Conservation (phyloP, 2,329 filamentous ascomycete species). For the Fusarium pseudonygamai region DNA sequence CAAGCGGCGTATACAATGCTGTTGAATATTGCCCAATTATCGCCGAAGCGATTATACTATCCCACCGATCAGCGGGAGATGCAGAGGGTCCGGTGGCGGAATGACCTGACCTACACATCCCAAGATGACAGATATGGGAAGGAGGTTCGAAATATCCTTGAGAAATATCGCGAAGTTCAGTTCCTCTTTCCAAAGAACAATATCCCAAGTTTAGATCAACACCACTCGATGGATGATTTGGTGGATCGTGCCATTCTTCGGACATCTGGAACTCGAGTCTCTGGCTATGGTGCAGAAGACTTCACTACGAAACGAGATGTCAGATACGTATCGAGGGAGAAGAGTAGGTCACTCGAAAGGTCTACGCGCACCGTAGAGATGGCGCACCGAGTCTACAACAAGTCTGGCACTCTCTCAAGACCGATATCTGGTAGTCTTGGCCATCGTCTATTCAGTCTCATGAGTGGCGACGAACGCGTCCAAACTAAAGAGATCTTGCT, state of each 20-base stretch:
- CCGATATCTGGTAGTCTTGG: background rate
- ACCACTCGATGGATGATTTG: background rate
- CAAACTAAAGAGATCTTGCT: background rate
- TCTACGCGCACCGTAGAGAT: background rate
- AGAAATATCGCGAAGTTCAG: background rate
- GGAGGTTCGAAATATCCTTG: background rate
- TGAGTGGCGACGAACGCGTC: background rate
- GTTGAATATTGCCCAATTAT: background rate
- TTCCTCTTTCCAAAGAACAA: conserved; percentile 19
- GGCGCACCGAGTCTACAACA: background rate
- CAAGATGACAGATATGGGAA: conserved; percentile 56
- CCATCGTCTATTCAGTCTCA: background rate
- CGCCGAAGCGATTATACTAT: conserved; percentile 55
- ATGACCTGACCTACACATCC: conserved; percentile 50
- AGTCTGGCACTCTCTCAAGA: background rate
- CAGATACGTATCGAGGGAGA: conserved; percentile 17
- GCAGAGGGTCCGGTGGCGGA: conserved; percentile 58
- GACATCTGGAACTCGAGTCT: conserved; percentile 9
- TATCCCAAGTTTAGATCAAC: fast-evolving
- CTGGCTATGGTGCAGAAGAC: conserved; percentile 35
- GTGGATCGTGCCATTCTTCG: conserved; percentile 26
- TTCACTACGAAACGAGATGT: conserved; percentile 15
- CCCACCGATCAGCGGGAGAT: conserved; percentile 52
- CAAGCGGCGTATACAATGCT: background rate
- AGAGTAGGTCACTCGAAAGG: background rate